Base-by-base conservation (phyloP, 1,284 basidiomycete genomes). In the Tetrapyrgos nigripes region DNA sequence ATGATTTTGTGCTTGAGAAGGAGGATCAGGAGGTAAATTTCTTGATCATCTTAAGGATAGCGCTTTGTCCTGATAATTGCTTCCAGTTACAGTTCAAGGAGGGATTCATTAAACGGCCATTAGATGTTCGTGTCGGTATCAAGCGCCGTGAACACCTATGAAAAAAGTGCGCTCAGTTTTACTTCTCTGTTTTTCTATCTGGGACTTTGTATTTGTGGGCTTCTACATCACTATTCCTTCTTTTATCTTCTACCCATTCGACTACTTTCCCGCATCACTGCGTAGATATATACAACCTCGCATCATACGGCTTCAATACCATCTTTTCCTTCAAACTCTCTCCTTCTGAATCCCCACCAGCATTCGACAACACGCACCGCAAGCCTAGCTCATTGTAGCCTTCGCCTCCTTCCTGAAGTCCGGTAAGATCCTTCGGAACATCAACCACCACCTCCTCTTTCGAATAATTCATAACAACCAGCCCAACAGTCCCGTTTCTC, bases 401-500 rank as follows among this genome's bases (percentile, higher is more conserved):
- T n/a, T 29, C 31, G 26, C 17, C 11, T 33, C 37, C 44, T 54
- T 46, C 23, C 17, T 28, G 11, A 27, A 9, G 24, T 27, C 48
- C 8, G 13, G 40, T 17, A 48, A 33, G 27, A 24, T 26, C 27
- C 48, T 23, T 27, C n/a, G 55, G 48, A 9, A 43, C 26, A 4
- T 43, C 31, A 14, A 45, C 21, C 28, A 8, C 45, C 19, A 45
- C 9, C 6, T 21, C 67, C 6, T 71, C 62, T 23, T 71, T 64
- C 1, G 74, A 73, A 56, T 89, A 86, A 65, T 88, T 89, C 60
- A 89, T 75, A 1, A 85, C 26, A 6, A 87, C 78, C 23, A 81
- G 66, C 0, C 77, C 78, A n/a, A 64, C 70, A 1, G 62, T 50
- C 4, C 64, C 62, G 0, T 72, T 76, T 17, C 44, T 54, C 8